Percentiles rank a stretch among this genome's conserved stretches.
These are phyloP conservation scores for Helminthosporium solani DNA, from an alignment of 2,329 filamentous ascomycete genomes.

Conservation along the genomic window DNA sequence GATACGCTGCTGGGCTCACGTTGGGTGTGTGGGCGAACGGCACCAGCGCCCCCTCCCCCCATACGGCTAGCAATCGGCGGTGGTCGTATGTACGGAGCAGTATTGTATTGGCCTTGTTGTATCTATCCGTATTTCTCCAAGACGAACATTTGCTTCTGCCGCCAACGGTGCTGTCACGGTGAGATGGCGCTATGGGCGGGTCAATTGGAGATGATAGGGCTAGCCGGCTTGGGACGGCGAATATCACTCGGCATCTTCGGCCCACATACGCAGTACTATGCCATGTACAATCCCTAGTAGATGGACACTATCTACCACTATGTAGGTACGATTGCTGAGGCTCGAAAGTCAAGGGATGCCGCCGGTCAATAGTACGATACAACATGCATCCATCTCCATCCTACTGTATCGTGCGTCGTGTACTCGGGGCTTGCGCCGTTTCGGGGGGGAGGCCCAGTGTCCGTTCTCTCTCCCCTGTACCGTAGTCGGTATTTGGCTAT, in stretches of 20 bases:
- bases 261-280: too few species aligned
- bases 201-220: constrained; percentile 19
- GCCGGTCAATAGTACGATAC: constrained; percentile 18
- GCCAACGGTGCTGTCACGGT: constrained; percentile 20
- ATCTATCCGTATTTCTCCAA: too few species aligned
- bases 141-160: constrained; percentile 19
- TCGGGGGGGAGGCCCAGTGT: constrained; percentile 22
- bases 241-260: constrained; percentile 22
- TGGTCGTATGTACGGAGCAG: too few species aligned
- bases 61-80: constrained; percentile 16
- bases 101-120: too few species aligned
- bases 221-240: constrained; percentile 23
- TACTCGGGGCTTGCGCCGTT: constrained; percentile 35
- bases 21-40: background rate
- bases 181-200: constrained; percentile 19
- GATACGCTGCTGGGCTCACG: constrained; percentile 11
- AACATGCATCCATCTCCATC: too few species aligned
- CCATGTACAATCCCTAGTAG: too few species aligned
- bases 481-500: constrained; percentile 31
- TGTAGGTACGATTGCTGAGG: constrained; percentile 18
- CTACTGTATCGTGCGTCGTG: constrained; percentile 31
- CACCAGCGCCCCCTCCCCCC: constrained; percentile 3
- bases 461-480: too few species aligned
- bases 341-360: constrained; percentile 27
- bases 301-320: too few species aligned